Conservation (phyloP, 2,329 filamentous ascomycete genomes). For the Ceratocystis diversiconidia region DNA sequence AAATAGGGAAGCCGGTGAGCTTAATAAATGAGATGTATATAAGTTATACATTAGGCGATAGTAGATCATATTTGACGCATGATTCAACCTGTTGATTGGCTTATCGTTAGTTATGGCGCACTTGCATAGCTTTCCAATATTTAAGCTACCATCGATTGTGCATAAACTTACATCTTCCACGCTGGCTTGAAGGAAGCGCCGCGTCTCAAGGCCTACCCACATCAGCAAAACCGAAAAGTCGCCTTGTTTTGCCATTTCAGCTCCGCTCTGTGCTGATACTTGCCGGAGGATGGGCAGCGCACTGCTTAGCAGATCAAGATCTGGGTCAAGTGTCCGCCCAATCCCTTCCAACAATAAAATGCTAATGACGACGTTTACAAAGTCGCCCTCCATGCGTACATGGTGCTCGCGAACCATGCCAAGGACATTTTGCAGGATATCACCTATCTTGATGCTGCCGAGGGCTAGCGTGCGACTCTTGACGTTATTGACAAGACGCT, state of each 20-base stretch:
- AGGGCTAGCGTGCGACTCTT: conserved; percentile 84
- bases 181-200: conserved; percentile 78
- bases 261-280: conserved; percentile 63
- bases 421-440: conserved; percentile 81
- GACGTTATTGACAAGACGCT: conserved; percentile 81
- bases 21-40: background rate
- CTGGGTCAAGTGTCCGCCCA: conserved; percentile 70
- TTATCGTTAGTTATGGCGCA: background rate
- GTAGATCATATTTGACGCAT: conserved; percentile 79
- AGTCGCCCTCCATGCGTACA: conserved; percentile 88
- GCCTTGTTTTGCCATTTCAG: conserved; percentile 53
- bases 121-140: background rate
- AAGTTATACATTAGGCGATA: conserved; percentile 68
- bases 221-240: conserved; percentile 79
- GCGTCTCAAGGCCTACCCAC: conserved; percentile 80
- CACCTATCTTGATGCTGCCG: conserved; percentile 89
- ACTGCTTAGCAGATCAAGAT: conserved; percentile 72
- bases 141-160: background rate
- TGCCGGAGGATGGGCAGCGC: conserved; percentile 82
- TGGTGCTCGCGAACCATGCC: conserved; percentile 86
- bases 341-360: conserved; percentile 91
- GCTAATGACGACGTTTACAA: conserved; percentile 94
- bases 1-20: background rate
- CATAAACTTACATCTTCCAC: conserved; percentile 61
- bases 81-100: conserved; percentile 50